Conservation (phyloP, 805 yeast species). For the Blastobotrys americana region DNA sequence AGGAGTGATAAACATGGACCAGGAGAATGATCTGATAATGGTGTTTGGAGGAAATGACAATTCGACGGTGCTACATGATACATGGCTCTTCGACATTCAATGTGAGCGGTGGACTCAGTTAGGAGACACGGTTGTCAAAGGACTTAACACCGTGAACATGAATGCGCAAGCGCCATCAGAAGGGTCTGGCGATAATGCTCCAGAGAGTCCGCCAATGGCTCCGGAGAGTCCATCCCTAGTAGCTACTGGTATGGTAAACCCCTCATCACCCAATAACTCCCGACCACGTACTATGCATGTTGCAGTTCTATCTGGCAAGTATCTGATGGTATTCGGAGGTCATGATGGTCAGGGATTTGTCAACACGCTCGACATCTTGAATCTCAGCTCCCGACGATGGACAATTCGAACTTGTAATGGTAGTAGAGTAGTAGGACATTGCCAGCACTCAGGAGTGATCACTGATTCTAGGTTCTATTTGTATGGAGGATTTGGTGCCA, state of each 20-base stretch:
- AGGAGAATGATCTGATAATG: constrained; percentile 10
- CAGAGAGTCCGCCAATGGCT: background rate
- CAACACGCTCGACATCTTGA: constrained; percentile 12
- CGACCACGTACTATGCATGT: constrained; percentile 17
- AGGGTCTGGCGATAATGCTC: background rate
- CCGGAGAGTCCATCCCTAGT: background rate
- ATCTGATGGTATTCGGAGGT: constrained; percentile 21
- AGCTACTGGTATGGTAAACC: background rate
- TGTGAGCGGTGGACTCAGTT: constrained; percentile 12
- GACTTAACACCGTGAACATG: too few species aligned
- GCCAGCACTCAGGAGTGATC: constrained; percentile 15
- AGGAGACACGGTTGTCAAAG: constrained; percentile 3
- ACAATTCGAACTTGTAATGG: constrained; percentile 17
- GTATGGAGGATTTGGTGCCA: constrained; percentile 19
- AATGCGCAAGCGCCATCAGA: background rate
- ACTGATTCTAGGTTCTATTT: constrained; percentile 19
- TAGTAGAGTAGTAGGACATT: constrained; percentile 16
- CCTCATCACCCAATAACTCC: constrained; percentile 2
- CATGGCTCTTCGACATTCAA: constrained; percentile 16
- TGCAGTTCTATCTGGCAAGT: constrained; percentile 12
- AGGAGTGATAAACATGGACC: background rate
- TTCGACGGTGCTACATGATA: constrained; percentile 11
- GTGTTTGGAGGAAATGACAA: constrained; percentile 19
- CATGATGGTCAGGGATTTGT: constrained; percentile 18
- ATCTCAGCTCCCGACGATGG: constrained; percentile 16